Conservation (phyloP, 805 yeast genomes). For the Teunomyces barrocoloradensis region DNA sequence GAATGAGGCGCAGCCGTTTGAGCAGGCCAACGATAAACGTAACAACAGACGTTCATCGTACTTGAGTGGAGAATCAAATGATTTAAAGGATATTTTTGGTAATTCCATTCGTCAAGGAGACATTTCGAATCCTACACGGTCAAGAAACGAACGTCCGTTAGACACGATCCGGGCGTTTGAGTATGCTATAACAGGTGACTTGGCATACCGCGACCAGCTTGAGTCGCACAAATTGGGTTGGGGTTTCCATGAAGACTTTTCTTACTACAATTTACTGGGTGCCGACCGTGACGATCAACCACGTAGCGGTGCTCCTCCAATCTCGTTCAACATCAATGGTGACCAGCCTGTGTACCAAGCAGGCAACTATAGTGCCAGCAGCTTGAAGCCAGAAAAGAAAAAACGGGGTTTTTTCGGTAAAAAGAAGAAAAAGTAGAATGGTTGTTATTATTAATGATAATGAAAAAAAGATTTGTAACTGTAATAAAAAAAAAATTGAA, state of each 20-base stretch:
- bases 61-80: conserved; percentile 48
- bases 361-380: conserved; percentile 56
- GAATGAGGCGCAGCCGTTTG: conserved; percentile 94
- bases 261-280: conserved; percentile 39
- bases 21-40: conserved; percentile 43
- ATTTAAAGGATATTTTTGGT: conserved; percentile 82
- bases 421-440: conserved; percentile 28
- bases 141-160: conserved; percentile 92
- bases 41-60: conserved; percentile 44
- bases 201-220: conserved; percentile 70
- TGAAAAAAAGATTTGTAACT: background rate
- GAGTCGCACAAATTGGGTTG: conserved; percentile 81
- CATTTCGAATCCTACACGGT: conserved; percentile 87
- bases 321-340: conserved; percentile 35
- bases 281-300: conserved; percentile 30
- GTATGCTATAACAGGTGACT: conserved; percentile 90
- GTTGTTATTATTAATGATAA: background rate
- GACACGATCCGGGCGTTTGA: conserved; percentile 95
- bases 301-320: conserved; percentile 22
- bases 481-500: background rate
- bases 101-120: conserved; percentile 75
- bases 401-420: conserved; percentile 80
- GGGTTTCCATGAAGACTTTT: conserved; percentile 81
- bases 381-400: conserved; percentile 38
- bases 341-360: conserved; percentile 50